These are phyloP conservation scores for Senna tora DNA, from an alignment of 306 rosid species.

Conservation along the genomic window DNA sequence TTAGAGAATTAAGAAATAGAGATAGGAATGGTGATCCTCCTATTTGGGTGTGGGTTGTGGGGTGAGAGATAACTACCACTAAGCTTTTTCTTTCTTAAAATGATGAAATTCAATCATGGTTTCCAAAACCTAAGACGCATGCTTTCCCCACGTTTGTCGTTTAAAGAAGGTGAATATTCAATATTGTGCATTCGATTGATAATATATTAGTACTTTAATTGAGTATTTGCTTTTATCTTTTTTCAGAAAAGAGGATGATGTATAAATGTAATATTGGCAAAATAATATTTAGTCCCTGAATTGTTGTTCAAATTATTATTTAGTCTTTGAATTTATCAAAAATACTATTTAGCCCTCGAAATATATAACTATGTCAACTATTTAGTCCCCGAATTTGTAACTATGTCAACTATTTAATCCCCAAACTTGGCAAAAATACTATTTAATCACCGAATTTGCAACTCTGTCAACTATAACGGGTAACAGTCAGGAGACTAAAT, in stretches of 20 bases:
- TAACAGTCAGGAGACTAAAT: no score
- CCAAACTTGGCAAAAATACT: no score
- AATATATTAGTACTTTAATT: conserved; percentile 10
- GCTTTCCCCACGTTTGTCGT: conserved; percentile 48
- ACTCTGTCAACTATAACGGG: no score
- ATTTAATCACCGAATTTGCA: no score
- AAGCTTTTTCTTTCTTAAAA: conserved; percentile 28
- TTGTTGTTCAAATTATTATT: no score
- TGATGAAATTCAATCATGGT: conserved; percentile 43
- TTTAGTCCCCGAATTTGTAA: no score
- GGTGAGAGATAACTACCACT: background rate
- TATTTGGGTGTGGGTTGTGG: conserved; percentile 2
- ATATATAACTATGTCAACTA: no score
- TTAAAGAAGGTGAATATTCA: conserved; percentile 29
- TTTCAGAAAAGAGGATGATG: conserved; percentile 25
- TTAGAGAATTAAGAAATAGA: conserved; percentile 32
- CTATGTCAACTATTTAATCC: no score
- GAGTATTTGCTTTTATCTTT: conserved; percentile 21
- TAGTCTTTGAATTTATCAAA: no score
- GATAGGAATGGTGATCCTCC: conserved; percentile 1
- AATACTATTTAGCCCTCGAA: no score
- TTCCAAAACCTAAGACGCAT: conserved; percentile 47
- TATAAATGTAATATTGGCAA: no score
- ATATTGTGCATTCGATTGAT: conserved; percentile 32
- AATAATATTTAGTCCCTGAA: no score